Conservation (phyloP, 441 rosid genomes). For the Populus hybrid region DNA sequence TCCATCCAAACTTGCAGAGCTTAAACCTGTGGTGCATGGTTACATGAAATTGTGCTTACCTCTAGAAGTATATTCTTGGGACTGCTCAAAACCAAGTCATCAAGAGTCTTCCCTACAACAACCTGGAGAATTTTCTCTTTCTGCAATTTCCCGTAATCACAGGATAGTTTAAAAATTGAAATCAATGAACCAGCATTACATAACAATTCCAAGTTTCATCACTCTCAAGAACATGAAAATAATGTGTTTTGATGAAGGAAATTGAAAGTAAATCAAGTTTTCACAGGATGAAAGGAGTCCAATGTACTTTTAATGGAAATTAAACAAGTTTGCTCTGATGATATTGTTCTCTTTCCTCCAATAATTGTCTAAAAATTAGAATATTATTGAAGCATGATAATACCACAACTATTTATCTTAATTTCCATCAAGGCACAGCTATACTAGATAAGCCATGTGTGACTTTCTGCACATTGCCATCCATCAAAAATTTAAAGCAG, state of each 20-base stretch:
- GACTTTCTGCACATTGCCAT: neutral
- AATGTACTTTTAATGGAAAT: neutral
- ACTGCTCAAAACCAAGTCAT: conserved; percentile 64
- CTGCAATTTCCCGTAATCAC: conserved; percentile 41
- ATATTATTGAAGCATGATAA: neutral
- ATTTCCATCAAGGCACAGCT: neutral
- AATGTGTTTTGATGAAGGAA: neutral
- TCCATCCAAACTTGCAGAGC: neutral
- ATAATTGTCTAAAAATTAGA: neutral
- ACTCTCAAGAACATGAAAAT: neutral
- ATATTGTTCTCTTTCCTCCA: neutral
- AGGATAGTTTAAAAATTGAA: neutral
- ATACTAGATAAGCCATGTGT: neutral
- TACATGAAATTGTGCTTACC: conserved; percentile 37
- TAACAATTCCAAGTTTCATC: neutral
- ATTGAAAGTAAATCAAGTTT: neutral
- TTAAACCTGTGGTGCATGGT: neutral
- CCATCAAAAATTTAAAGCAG: neutral
- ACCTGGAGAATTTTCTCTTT: conserved; percentile 46
- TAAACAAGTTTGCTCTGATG: neutral
- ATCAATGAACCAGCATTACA: conserved; percentile 6
- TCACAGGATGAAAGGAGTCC: neutral
- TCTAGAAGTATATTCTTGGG: conserved; percentile 73
- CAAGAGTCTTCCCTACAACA: conserved; percentile 76
- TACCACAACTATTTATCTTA: neutral